phyloP scores from a whole-genome alignment of 2,329 filamentous ascomycete species.

The Fusarium sp. region DNA sequence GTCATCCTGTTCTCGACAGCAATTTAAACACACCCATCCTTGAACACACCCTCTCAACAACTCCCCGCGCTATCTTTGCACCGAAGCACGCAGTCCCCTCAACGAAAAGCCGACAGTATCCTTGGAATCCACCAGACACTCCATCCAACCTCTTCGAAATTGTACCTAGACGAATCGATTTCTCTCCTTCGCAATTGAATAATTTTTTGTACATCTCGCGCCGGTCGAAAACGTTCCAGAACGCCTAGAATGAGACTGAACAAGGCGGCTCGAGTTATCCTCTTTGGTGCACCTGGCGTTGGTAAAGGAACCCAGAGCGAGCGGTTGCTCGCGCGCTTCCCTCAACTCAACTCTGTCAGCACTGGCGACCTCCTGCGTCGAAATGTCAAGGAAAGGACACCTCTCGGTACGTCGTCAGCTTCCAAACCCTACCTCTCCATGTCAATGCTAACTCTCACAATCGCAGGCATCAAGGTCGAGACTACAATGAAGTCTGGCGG shows the following conservation, averaged over 20 bases:
- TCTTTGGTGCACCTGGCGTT: constrained; percentile 95
- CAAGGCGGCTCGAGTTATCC: constrained; percentile 90
- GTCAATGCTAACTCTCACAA: constrained; percentile 7
- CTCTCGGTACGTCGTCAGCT: constrained; percentile 74
- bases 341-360: constrained; percentile 90
- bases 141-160: neutral
- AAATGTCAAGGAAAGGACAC: constrained; percentile 90
- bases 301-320: constrained; percentile 97
- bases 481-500: constrained; percentile 86
- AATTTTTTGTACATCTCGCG: constrained; percentile 7
- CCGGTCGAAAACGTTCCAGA: constrained; percentile 34
- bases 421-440: neutral
- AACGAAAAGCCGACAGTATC: constrained; percentile 23
- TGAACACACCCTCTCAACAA: constrained; percentile 20
- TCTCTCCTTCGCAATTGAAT: neutral
- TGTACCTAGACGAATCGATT: neutral
- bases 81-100: constrained; percentile 21
- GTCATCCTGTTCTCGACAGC: neutral
- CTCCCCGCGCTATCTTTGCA: constrained; percentile 27
- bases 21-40: neutral
- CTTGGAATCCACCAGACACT: neutral
- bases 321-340: constrained; percentile 86
- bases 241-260: constrained; percentile 71
- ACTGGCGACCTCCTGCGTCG: constrained; percentile 92
- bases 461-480: constrained; percentile 88